These are phyloP conservation scores for Boletus rubropictus DNA, from an alignment of 768 basidiomycete species.

Conservation along the genomic window DNA sequence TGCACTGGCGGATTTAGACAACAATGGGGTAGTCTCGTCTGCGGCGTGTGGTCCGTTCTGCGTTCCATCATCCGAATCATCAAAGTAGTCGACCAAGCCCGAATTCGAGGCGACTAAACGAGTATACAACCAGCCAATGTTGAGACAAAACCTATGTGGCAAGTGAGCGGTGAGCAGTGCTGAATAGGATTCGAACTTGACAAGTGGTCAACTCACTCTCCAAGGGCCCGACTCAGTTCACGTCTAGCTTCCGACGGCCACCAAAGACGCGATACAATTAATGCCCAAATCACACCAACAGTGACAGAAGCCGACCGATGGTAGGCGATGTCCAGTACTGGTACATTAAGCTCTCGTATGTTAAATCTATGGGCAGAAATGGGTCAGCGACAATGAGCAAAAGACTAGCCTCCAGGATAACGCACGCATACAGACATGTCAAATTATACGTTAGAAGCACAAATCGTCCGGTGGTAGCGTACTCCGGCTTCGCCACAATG, in stretches of 20 bases:
- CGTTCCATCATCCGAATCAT: conserved; percentile 15
- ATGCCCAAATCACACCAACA: conserved; percentile 84
- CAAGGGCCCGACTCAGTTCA: conserved; percentile 77
- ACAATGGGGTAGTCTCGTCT: conserved; percentile 30
- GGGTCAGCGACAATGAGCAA: neutral
- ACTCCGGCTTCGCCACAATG: conserved; percentile 73
- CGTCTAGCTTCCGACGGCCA: conserved; percentile 94
- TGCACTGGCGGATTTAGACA: conserved; percentile 34
- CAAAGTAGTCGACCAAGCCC: conserved; percentile 46
- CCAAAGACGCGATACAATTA: conserved; percentile 83
- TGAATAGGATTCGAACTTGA: neutral
- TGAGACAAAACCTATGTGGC: conserved; percentile 72
- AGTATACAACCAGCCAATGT: conserved; percentile 93
- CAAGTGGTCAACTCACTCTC: conserved; percentile 57
- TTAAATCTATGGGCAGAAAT: conserved; percentile 57
- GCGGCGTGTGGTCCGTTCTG: conserved; percentile 3
- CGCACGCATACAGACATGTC: conserved; percentile 67
- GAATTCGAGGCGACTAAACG: conserved; percentile 86
- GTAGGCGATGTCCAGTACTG: conserved; percentile 64
- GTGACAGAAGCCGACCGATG: conserved; percentile 78
- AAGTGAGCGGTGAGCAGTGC: neutral
- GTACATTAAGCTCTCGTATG: conserved; percentile 54
- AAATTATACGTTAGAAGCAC: conserved; percentile 86
- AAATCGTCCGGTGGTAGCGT: conserved; percentile 71
- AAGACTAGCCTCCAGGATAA: neutral